These are phyloP conservation scores for Neospermospora avenae DNA, from an alignment of 2,329 filamentous ascomycete genomes.

Conservation along the genomic window DNA sequence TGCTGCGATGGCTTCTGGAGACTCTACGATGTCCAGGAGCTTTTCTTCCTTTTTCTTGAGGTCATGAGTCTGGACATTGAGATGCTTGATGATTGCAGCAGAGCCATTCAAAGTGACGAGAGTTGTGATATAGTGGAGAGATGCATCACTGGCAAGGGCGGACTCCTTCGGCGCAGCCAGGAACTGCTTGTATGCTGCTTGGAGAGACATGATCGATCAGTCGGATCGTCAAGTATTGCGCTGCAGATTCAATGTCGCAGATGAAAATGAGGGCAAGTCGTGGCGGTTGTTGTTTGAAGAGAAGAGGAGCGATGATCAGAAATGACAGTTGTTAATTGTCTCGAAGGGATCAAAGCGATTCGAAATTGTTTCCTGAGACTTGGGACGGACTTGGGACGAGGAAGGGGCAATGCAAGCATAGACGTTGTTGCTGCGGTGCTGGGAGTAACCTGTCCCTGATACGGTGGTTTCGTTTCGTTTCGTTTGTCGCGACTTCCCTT, in stretches of 20 bases:
- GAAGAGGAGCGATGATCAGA: background rate
- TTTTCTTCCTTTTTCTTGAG: conserved; percentile 82
- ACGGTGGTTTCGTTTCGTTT: conserved; percentile 6
- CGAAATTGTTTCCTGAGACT: background rate
- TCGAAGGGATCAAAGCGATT: background rate
- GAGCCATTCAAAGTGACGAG: conserved; percentile 69
- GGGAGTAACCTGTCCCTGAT: no score
- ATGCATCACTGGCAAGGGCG: conserved; percentile 61
- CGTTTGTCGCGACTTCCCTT: conserved; percentile 18
- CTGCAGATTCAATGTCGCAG: background rate
- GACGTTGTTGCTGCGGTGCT: background rate
- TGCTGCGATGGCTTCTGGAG: conserved; percentile 62
- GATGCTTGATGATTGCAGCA: conserved; percentile 78
- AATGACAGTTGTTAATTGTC: conserved; percentile 3
- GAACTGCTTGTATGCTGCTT: conserved; percentile 66
- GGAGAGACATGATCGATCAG: conserved; percentile 43
- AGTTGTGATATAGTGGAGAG: conserved; percentile 86
- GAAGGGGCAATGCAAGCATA: conserved; percentile 3
- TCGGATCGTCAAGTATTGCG: conserved; percentile 1
- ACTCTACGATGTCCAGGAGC: conserved; percentile 71
- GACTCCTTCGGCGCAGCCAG: conserved; percentile 63
- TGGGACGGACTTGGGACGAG: no score
- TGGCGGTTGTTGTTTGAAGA: background rate
- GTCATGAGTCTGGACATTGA: conserved; percentile 66
- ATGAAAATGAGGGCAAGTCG: background rate